phyloP scores from a whole-genome alignment of 352 stramenopile species.

The Globisporangium camurandrum region DNA sequence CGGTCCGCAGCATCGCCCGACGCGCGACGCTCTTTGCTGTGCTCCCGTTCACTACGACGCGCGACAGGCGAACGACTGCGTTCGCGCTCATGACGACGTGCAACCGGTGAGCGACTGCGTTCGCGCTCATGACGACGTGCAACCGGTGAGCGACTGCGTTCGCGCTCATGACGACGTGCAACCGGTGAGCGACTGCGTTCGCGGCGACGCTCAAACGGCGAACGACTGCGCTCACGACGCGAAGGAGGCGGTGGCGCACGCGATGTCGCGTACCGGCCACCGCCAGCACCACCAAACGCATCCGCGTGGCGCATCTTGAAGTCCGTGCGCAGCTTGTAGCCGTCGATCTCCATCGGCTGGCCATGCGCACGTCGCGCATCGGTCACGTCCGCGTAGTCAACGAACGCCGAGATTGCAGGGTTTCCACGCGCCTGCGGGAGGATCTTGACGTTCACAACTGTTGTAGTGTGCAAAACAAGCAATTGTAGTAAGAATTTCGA shows the following conservation, averaged over 20 bases:
- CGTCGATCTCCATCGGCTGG: constrained; percentile 31
- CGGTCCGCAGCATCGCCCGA: constrained; percentile 2
- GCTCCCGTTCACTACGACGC: neutral
- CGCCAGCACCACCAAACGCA: neutral
- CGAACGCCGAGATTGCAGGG: constrained; percentile 52
- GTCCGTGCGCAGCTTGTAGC: constrained; percentile 34
- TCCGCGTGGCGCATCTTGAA: constrained; percentile 36
- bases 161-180: constrained; percentile 4
- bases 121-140: neutral
- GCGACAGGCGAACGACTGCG: constrained; percentile 7
- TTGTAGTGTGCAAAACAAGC: too few relatives aligned
- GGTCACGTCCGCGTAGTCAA: constrained; percentile 39
- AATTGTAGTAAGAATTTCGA: too few relatives aligned
- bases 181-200: neutral
- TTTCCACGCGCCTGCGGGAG: constrained; percentile 35
- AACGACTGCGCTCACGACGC: constrained; percentile 9
- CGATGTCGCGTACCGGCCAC: neutral
- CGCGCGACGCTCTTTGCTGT: constrained; percentile 6
- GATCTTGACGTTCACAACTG: constrained; percentile 59
- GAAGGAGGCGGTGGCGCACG: neutral
- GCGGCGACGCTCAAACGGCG: neutral
- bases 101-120: neutral
- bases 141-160: constrained; percentile 10
- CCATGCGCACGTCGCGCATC: constrained; percentile 38
- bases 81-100: constrained; percentile 6